Evolutionary conservation across 1,284 basidiomycete species (phyloP).

Genomic region (Caloboletus inedulis): DNA sequence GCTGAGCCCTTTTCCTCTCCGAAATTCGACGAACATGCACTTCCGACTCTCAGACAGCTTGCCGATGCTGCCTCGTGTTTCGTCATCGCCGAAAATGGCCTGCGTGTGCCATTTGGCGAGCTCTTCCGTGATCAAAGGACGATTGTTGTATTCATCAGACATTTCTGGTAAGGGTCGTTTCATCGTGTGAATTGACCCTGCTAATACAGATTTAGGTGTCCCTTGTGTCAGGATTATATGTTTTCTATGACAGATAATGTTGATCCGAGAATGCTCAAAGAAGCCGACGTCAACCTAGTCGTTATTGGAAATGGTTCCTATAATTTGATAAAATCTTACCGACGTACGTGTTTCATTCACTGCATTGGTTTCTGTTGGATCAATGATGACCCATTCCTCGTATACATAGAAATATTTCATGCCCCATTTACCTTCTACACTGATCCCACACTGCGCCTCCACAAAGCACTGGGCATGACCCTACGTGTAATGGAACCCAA

Average conservation of each 20-base stretch:
- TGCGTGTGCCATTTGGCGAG: constrained; percentile 67
- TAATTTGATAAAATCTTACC: constrained; percentile 70
- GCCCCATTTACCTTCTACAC: constrained; percentile 68
- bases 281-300: constrained; percentile 55
- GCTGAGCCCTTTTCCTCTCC: constrained; percentile 13
- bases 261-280: constrained; percentile 51
- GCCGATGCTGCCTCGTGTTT: constrained; percentile 58
- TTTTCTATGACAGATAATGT: constrained; percentile 57
- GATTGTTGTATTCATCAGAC: constrained; percentile 72
- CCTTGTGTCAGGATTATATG: constrained; percentile 84
- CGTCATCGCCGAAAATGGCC: constrained; percentile 66
- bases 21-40: constrained; percentile 30
- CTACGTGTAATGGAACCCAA: constrained; percentile 42
- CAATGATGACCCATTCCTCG: neutral
- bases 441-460: constrained; percentile 70
- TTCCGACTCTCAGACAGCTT: constrained; percentile 51
- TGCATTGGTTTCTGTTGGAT: neutral
- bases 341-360: constrained; percentile 40
- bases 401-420: constrained; percentile 55
- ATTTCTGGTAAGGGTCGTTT: constrained; percentile 44
- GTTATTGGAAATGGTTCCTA: constrained; percentile 79
- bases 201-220: constrained; percentile 48
- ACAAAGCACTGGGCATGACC: constrained; percentile 76
- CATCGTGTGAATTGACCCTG: constrained; percentile 6
- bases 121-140: constrained; percentile 65